phyloP scores from a whole-genome alignment of 2,329 filamentous ascomycete species.

The Curvularia lunata region DNA sequence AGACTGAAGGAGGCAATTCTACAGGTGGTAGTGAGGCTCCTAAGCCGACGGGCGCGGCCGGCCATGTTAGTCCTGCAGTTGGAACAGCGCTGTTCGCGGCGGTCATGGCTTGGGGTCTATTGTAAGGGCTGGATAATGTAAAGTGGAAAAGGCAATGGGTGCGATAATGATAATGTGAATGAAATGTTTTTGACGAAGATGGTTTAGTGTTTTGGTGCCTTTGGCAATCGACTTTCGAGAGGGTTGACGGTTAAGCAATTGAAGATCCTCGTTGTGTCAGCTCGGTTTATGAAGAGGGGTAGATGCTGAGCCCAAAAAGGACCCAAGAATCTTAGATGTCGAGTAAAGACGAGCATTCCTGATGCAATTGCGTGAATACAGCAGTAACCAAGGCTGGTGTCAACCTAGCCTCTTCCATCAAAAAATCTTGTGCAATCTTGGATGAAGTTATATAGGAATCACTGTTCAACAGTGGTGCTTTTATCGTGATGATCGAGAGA shows the following conservation, averaged over 20 bases:
- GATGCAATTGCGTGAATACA: not conserved
- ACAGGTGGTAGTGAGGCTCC: not conserved
- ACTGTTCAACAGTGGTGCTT: too few species aligned
- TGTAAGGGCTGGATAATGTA: not conserved
- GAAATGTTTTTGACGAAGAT: not conserved
- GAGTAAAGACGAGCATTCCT: not conserved
- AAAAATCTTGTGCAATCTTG: not conserved
- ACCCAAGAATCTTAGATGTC: too few species aligned
- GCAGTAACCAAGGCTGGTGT: not conserved
- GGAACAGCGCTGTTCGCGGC: slow-evolving; percentile 29
- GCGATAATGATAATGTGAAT: not conserved
- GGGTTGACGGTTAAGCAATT: not conserved
- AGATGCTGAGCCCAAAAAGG: not conserved
- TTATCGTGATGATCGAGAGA: too few species aligned
- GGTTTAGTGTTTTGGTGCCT: not conserved
- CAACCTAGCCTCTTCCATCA: not conserved
- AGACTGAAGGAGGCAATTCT: not conserved
- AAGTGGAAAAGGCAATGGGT: too few species aligned
- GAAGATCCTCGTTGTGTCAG: not conserved
- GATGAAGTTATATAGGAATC: too few species aligned
- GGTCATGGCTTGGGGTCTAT: slow-evolving; percentile 28
- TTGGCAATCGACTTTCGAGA: not conserved
- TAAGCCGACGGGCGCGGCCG: slow-evolving; percentile 21
- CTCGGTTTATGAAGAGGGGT: not conserved
- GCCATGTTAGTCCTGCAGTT: slow-evolving; percentile 20